A percentile compares a stretch with the other conserved stretches of the same genome.
Conservation (phyloP, 805 yeast genomes). For the Phaffomyces opuntiae region DNA sequence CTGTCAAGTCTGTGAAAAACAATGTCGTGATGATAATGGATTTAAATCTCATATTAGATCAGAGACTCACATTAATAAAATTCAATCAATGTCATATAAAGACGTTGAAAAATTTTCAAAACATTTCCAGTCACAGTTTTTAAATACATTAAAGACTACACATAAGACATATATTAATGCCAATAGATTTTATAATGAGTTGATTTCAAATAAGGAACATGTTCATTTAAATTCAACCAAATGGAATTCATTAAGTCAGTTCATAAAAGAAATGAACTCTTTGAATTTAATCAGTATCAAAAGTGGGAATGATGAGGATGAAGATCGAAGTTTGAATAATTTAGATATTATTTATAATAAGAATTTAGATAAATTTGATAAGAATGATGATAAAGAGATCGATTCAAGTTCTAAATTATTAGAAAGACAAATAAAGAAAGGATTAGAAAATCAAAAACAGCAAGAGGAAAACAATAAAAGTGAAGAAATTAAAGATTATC, state of each 20-base stretch:
- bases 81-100: conserved; percentile 38
- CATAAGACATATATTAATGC: conserved; percentile 78
- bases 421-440: conserved; percentile 47
- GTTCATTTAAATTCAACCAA: conserved; percentile 86
- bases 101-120: conserved; percentile 54
- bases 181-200: conserved; percentile 85
- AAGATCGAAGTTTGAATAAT: conserved; percentile 30
- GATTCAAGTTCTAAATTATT: conserved; percentile 32
- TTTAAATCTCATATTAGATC: conserved; percentile 83
- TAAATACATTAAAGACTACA: conserved; percentile 49
- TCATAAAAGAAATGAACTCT: conserved; percentile 53
- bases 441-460: conserved; percentile 18
- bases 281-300: conserved; percentile 50
- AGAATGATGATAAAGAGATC: conserved; percentile 36
- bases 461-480: neutral
- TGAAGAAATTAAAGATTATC: neutral
- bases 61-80: conserved; percentile 64
- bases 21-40: conserved; percentile 94
- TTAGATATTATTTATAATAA: conserved; percentile 44
- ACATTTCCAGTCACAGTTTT: conserved; percentile 56
- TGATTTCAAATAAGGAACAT: conserved; percentile 75
- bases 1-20: conserved; percentile 89
- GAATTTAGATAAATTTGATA: conserved; percentile 37
- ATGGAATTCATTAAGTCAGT: conserved; percentile 65
- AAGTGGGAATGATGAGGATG: conserved; percentile 23